Base-by-base conservation (phyloP, 2,329 filamentous ascomycete species). In the Colletotrichum sp. region DNA sequence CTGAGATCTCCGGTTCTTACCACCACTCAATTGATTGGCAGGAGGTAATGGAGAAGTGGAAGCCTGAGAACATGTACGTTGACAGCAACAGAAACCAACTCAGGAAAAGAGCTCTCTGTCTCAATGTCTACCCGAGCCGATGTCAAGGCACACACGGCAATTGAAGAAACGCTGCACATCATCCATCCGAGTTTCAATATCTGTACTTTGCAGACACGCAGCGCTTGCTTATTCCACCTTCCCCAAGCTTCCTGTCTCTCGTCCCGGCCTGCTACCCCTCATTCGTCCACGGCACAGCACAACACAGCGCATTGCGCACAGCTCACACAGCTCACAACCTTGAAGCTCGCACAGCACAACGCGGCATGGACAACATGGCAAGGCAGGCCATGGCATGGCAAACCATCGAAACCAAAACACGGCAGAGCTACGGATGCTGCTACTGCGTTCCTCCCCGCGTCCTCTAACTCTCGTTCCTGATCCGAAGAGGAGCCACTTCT, bases 261-360 rank as follows among this genome's bases (percentile, higher is more conserved):
- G 48, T 32, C 36, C 60, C 15, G 48, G 18, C 36, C 48, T 58
- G 48, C 52, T 34, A 72, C 62, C 73, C 62, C 73, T 72, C 62
- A 67, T 67, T 66, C 62, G 69, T 34, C 61, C 39, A 62, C 56
- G 67, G 55, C 56, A 69, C 48, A 65, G 71, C 64, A 28, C 66
- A 56, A 18, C 39, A 73, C 58, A 64, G 64, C 64, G 70, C 64
- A 68, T 73, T 74, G 58, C 34, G 58, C 74, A 68, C 58, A 76
- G 65, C 70, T 72, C 69, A 71, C 22, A 65, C 68, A 71, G 68
- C 43, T 72, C 60, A 61, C 36, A 66, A 75, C 61, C 30, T 61
- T 55, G 61, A 71, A 71, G 60, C 34, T 48, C 66, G 61, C 67
- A 71, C 60, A 65, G 60, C 66, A 52, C 58, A 71, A 39, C 30